These are phyloP conservation scores for Bretschneidera sinensis DNA, from an alignment of 345 rosid species.

Conservation along the genomic window DNA sequence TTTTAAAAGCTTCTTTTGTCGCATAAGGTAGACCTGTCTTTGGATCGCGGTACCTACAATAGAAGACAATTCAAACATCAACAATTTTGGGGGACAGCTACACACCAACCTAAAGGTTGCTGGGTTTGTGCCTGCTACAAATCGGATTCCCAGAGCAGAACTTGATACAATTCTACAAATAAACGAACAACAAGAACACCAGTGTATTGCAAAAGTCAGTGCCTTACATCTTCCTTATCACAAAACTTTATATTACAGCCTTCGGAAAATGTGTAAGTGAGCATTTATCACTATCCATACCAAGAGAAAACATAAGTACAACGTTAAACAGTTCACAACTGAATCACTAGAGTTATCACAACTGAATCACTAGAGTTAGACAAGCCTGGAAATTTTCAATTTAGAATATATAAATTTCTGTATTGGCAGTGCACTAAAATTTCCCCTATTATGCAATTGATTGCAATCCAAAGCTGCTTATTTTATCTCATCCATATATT, in stretches of 20 bases:
- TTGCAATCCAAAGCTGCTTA: too few relatives aligned
- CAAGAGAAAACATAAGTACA: neutral
- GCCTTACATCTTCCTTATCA: neutral
- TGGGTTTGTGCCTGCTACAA: too few relatives aligned
- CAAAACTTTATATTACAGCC: neutral
- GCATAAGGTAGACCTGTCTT: constrained; percentile 89
- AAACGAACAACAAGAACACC: neutral
- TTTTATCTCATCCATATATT: too few relatives aligned
- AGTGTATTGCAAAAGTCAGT: neutral
- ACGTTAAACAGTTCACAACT: too few relatives aligned
- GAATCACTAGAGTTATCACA: neutral
- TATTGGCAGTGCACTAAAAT: too few relatives aligned
- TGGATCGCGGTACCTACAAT: constrained; percentile 81
- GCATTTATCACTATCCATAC: neutral
- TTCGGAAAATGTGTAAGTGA: too few relatives aligned
- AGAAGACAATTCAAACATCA: constrained; percentile 12
- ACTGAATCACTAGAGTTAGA: neutral
- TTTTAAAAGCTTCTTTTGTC: constrained; percentile 79
- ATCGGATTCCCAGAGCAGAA: neutral
- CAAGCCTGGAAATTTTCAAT: neutral
- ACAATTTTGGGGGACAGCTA: neutral
- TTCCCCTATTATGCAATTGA: too few relatives aligned
- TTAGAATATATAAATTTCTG: too few relatives aligned
- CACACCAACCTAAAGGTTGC: neutral
- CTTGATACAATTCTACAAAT: neutral